Base-by-base conservation (phyloP, 306 rosid species). In the Castanospermum australe region DNA sequence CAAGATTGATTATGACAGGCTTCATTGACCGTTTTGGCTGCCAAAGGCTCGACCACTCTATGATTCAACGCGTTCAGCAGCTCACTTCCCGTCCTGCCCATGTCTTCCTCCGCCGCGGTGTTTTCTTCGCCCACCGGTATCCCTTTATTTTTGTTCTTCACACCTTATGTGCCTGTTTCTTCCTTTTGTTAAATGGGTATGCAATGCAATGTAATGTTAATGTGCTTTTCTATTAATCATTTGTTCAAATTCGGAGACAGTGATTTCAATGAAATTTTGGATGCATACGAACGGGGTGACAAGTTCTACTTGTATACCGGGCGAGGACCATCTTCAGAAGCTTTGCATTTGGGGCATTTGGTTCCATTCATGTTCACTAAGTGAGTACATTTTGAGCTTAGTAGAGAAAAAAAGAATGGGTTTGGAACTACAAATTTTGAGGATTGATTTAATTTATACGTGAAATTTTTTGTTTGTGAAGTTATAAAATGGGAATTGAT, bases 91-190 rank as follows among this genome's bases (percentile, higher is more conserved):
- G 85, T 5, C 71, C 89, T 14, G 83, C 98, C 12, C 99, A 93
- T 69, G 88, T 89, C 36, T 93, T 96, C 84, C 98, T 91, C 78
- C 92, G 98, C 74, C 99, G 98, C 10, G 92, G 87, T 62, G 98
- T 93, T 84, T 96, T 96, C 88, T 96, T 96, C 54, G 94, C 99
- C 15, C 99, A 95, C 68, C 95, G 98, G 97, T 90, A 25, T 21
- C 4, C 2, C 2, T 71, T 56, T 3, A 7, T 2, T 5, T 28
- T 1, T 4, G 47, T 51, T 50, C 51, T 0, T n/a, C n/a, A n/a
- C n/a, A n/a, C n/a, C n/a, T n/a, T n/a, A n/a, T n/a, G n/a, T n/a
- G n/a, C n/a, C n/a, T n/a, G n/a, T n/a, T n/a, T n/a, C n/a, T n/a
- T n/a, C n/a, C n/a, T n/a, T n/a, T n/a, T n/a, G n/a, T n/a, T n/a